Evolutionary conservation across 1,139 yeast genomes (phyloP), one percentile per base, ranked within the genome.

Genomic region (Eremothecium sinecaudum): DNA sequence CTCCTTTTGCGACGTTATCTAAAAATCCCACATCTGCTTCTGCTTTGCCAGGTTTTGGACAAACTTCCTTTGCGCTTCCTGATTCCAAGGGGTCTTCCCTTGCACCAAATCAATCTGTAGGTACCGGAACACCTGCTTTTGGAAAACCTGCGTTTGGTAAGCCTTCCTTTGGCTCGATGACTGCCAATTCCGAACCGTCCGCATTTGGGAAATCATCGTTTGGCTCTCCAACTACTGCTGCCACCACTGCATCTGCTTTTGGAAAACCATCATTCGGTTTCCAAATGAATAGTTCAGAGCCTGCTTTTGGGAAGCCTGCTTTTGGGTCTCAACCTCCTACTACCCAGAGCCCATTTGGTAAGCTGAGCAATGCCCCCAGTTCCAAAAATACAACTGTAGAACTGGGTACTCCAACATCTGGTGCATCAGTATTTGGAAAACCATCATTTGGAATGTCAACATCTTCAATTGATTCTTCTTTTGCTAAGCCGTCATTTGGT

Each of bases 231-330:
- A 18, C 29, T 5, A 36, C 19, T 16, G 13, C 19, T 2, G 25
- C 19, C 13, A 14, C 32, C 3, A n/a, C 4, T 14, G 28, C 37
- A 15, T 24, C 43, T 19, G 31, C 40, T 15, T 42, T 38, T 38
- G 50, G 45, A 10, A 15, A 34, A 18, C 33, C 42, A 10, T 20
- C 39, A 1, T 43, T 44, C 33, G 55, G 51, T 3, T n/a, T n/a
- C n/a, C 27, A 28, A 18, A 32, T 40, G n/a, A 31, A 37, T 14
- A 42, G 45, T n/a, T 13, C 38, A 18, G 32, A 24, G 9, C 32
- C 48, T n/a, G 42, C 47, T n/a, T 46, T 44, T 31, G 52, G 51
- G 6, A 35, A 41, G 20, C 34, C 50, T 18, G 34, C 42, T 8
- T 43, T 40, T 38, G 50, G 50, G n/a, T 28, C 27, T 15, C 4